Base-by-base conservation (phyloP, 2,329 filamentous ascomycete species). In the Xylariaceae sp. region DNA sequence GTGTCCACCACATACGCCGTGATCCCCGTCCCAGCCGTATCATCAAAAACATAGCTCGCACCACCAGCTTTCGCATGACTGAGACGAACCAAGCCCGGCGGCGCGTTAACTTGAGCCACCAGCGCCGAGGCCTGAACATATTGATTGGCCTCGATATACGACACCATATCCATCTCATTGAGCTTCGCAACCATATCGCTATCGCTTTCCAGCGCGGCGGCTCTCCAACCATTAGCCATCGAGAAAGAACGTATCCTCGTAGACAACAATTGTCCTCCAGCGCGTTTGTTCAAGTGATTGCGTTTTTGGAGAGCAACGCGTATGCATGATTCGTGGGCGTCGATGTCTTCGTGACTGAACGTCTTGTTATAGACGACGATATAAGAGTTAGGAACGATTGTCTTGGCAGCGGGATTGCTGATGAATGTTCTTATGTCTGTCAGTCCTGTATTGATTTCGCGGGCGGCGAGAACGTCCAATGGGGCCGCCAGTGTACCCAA, bases 1-100 rank as follows among this genome's bases (percentile, higher is more conserved):
- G 84, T 86, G 69, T 88, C 85, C 41, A 88, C 78, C 29, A 88
- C 71, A 66, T 82, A 88, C 31, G 76, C 78, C 27, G 79, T 84
- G 61, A 81, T 79, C n/a, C 78, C 79, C 59, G 74, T 54, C 34
- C 80, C 81, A 27, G 76, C 77, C 9, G 72, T 73, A 54, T 70
- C 69, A 65, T 84, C 79, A 58, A 81, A 84, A 49, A 77, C 61
- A 65, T 83, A 83, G 50, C 64, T 68, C 5, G 57, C 53, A 11
- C 63, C 53, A 41, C 69, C 72, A 19, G 69, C 57, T 9, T 64
- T 48, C 29, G 70, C 60, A 65, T 76, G 72, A 47, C 81, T 84
- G 50, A 84, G 62, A 41, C 81, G 79, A 43, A 73, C 71, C 30
- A 85, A 73, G 12, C 80, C 80, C 6, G 71, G 71, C 27, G 80